Conservation (phyloP, 2,329 filamentous ascomycete genomes). For the Rhynchosporium agropyri region DNA sequence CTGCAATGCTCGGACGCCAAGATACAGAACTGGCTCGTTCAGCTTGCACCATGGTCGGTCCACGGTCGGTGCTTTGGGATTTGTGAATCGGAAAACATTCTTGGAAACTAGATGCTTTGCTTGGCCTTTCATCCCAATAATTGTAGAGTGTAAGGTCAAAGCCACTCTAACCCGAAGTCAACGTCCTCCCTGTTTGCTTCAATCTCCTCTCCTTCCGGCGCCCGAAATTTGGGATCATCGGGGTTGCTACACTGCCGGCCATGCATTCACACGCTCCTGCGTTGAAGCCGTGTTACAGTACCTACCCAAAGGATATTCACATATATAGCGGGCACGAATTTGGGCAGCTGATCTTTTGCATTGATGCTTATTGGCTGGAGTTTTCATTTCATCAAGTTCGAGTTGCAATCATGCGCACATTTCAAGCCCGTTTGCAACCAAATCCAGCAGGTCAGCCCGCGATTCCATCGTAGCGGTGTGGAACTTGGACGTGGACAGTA, state of each 20-base stretch:
- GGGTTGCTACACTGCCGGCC: neutral
- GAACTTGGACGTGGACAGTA: constrained; percentile 1
- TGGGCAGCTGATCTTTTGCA: neutral
- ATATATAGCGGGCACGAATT: neutral
- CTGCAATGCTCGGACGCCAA: neutral
- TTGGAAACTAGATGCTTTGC: neutral
- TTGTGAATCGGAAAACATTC: too few relatives aligned
- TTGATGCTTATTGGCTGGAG: neutral
- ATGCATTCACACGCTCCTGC: constrained; percentile 9
- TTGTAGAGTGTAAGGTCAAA: neutral
- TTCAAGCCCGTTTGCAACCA: neutral
- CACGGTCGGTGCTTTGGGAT: too few relatives aligned
- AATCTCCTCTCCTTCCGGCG: neutral
- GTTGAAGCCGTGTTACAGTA: constrained; percentile 6
- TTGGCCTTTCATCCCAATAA: constrained; percentile 13
- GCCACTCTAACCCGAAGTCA: neutral
- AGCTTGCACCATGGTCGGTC: too few relatives aligned
- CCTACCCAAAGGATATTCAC: too few relatives aligned
- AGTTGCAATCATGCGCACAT: neutral
- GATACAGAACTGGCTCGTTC: too few relatives aligned
- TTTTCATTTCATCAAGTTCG: neutral
- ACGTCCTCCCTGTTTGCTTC: constrained; percentile 5
- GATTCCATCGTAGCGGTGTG: neutral
- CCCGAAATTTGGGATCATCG: constrained; percentile 5
- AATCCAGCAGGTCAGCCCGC: neutral